These are phyloP conservation scores for Coniochaeta pulveracea DNA, from an alignment of 2,329 filamentous ascomycete genomes.

Conservation along the genomic window DNA sequence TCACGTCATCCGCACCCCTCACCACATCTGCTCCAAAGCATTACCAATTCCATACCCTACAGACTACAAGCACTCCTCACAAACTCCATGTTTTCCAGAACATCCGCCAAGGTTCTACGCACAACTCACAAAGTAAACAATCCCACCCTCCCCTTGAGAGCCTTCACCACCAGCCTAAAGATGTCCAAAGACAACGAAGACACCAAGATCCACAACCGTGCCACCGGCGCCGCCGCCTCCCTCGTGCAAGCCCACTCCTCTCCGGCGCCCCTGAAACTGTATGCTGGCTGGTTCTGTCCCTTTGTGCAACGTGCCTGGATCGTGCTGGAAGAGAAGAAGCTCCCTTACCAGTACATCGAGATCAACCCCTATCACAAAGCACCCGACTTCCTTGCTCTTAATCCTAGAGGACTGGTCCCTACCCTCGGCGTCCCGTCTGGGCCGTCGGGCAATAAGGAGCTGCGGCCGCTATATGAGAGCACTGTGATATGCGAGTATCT, in stretches of 20 bases:
- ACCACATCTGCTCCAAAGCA: no score
- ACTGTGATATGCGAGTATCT: constrained; percentile 65
- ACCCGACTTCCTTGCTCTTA: constrained; percentile 54
- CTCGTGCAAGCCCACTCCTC: constrained; percentile 32
- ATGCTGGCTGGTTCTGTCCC: constrained; percentile 65
- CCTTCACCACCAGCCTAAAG: no score
- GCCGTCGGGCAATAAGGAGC: constrained; percentile 16
- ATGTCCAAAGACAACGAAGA: constrained; percentile 25
- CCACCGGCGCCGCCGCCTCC: constrained; percentile 36
- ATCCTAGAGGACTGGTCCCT: constrained; percentile 66
- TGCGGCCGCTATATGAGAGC: constrained; percentile 60
- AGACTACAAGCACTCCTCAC: no score
- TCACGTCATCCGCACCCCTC: no score
- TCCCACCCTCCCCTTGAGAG: no score
- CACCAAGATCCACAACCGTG: constrained; percentile 31
- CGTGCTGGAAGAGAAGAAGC: constrained; percentile 59
- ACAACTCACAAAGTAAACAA: no score
- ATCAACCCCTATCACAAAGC: constrained; percentile 72
- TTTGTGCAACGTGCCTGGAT: constrained; percentile 65
- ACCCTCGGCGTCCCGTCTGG: constrained; percentile 43
- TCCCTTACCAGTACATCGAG: constrained; percentile 65
- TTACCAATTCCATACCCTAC: no score
- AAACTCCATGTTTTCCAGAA: no score
- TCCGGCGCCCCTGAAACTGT: constrained; percentile 49
- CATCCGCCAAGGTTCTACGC: no score